Percentiles rank a stretch among this genome's conserved stretches.
Conservation (phyloP, 768 basidiomycete genomes). For the Tylopilus subfusipes region DNA sequence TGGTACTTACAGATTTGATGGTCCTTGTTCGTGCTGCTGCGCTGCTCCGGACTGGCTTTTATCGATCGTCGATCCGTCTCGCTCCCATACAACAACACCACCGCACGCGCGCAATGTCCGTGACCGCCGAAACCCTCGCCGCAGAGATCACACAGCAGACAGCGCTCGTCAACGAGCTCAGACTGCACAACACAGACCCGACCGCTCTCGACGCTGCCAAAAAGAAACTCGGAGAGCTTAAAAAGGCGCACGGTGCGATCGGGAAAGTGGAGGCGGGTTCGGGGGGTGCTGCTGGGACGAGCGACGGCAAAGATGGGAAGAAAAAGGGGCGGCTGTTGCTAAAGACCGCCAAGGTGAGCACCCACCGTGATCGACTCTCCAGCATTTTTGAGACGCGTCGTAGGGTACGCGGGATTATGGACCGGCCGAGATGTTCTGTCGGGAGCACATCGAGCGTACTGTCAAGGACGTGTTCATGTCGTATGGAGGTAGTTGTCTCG, state of each 20-base stretch:
- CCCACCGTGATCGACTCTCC: not conserved
- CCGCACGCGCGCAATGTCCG: constrained; percentile 35
- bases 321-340: constrained; percentile 71
- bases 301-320: constrained; percentile 45
- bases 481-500: constrained; percentile 88
- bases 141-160: constrained; percentile 56
- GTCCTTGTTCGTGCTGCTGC: constrained; percentile 5
- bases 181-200: constrained; percentile 51
- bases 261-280: constrained; percentile 27
- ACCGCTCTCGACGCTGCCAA: constrained; percentile 55
- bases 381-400: not conserved
- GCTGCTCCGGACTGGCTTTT: constrained; percentile 17
- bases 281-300: constrained; percentile 32
- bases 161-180: constrained; percentile 57
- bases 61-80: constrained; percentile 35
- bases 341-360: constrained; percentile 88
- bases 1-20: constrained; percentile 15
- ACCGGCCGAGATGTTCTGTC: constrained; percentile 87
- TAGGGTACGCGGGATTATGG: constrained; percentile 96
- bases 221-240: constrained; percentile 68
- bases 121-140: constrained; percentile 43
- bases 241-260: constrained; percentile 49
- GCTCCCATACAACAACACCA: too few relatives aligned
- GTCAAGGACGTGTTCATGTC: constrained; percentile 85
- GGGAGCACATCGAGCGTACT: constrained; percentile 83